Base-by-base conservation (phyloP, 1,284 basidiomycete genomes). In the Marasmius oreades region DNA sequence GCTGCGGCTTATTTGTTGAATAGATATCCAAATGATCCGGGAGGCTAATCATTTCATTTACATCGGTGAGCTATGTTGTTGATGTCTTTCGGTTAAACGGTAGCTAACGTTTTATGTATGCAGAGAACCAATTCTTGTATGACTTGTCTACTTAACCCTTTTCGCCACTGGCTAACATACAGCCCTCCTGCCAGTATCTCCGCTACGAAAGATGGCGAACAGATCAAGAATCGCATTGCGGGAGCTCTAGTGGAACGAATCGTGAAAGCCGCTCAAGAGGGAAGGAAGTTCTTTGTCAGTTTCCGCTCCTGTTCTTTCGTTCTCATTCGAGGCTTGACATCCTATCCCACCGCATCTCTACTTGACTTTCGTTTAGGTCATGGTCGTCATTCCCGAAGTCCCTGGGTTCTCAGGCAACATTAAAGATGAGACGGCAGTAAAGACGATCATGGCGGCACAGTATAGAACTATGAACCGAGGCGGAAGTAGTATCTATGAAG, bases 51-150 rank as follows among this genome's bases (percentile, higher is more conserved):
- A 95, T 69, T 93, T 80, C 69, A 92, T 97, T 63, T 95, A 94
- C 70, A 95, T 96, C 60, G 90, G 87, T 88, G 67, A 20, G 84
- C 66, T 50, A 43, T 51, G 39, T 34, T 60, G 60, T 5, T 14
- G 10, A 52, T 45, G 53, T 45, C 54, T 62, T 56, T 45, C 24
- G 57, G 57, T 18, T 26, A 22, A 31, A 24, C n/a, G 55, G 33
- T 51, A 11, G 51, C 45, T 31, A 3, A 37, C 52, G 7, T 34
- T 26, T 46, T 31, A 10, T 10, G 28, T 4, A 31, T 3, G 50
- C 63, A 89, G 92, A 96, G 74, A 96, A 97, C 66, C 93, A 96
- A 69, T 96, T 95, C 76, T 96, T 94, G 90, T 93, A 63, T 71
- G 90, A n/a, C 77, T 12, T 18, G 36, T 44, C 8, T 51, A 4